A percentile compares a stretch with the other conserved stretches of the same genome.
Conservation (phyloP, 2,329 filamentous ascomycete genomes). For the Leptographium lundbergii region DNA sequence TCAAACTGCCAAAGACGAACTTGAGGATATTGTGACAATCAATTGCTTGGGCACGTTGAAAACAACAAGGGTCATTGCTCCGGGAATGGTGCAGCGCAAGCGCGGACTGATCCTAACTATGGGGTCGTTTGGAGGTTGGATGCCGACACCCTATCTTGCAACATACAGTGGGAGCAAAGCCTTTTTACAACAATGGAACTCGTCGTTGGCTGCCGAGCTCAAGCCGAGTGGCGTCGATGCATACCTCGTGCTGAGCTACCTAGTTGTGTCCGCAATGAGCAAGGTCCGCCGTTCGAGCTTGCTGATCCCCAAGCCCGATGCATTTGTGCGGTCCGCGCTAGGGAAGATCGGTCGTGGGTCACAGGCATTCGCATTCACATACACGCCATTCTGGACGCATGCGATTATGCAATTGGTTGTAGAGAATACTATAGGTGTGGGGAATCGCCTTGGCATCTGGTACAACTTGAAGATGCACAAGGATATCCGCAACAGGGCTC, state of each 20-base stretch:
- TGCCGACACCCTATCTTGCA: slow-evolving; percentile 82
- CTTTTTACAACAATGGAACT: slow-evolving; percentile 94
- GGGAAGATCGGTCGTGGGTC: slow-evolving; percentile 75
- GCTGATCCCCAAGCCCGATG: slow-evolving; percentile 67
- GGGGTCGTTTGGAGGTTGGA: slow-evolving; percentile 89
- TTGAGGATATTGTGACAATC: slow-evolving; percentile 84
- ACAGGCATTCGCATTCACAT: slow-evolving; percentile 68
- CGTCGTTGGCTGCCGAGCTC: slow-evolving; percentile 71
- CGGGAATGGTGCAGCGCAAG: slow-evolving; percentile 72
- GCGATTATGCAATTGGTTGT: slow-evolving; percentile 78
- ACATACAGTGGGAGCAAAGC: slow-evolving; percentile 98
- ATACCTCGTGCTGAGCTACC: slow-evolving; percentile 83
- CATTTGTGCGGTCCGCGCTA: slow-evolving; percentile 69
- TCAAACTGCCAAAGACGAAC: slow-evolving; percentile 64
- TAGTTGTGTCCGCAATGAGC: slow-evolving; percentile 93
- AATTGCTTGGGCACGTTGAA: slow-evolving; percentile 87
- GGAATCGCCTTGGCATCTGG: slow-evolving; percentile 31
- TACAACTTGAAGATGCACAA: slow-evolving; percentile 60
- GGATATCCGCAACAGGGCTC: slow-evolving; percentile 67
- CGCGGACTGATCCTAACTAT: slow-evolving; percentile 88
- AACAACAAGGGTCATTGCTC: slow-evolving; percentile 73
- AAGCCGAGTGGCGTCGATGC: slow-evolving; percentile 71
- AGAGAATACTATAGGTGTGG: slow-evolving; percentile 41
- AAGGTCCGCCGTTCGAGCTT: slow-evolving; percentile 74
- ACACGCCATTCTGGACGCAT: slow-evolving; percentile 89